Conservation (phyloP, 2,329 filamentous ascomycete species). For the Microsporum canis region DNA sequence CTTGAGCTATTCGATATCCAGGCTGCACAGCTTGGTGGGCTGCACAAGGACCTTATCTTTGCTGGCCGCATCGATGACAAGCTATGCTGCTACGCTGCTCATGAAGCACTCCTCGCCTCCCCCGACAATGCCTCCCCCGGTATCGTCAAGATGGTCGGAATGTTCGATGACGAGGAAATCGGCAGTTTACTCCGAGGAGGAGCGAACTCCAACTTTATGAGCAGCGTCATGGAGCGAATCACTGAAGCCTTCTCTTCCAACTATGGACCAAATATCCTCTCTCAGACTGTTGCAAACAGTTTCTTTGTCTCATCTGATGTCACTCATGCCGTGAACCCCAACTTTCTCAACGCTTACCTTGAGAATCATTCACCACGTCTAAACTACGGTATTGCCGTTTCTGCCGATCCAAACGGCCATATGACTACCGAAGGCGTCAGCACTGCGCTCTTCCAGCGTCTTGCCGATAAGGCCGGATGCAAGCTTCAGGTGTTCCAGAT, state of each 20-base stretch:
- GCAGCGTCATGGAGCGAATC: conserved; percentile 66
- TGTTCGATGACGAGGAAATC: conserved; percentile 96
- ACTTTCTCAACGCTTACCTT: conserved; percentile 76
- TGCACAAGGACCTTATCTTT: conserved; percentile 90
- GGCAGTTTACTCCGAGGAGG: conserved; percentile 84
- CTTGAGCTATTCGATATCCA: conserved; percentile 89
- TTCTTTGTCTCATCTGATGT: conserved; percentile 92
- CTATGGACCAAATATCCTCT: conserved; percentile 48
- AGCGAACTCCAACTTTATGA: conserved; percentile 78
- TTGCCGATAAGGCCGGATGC: conserved; percentile 61
- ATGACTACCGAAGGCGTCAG: conserved; percentile 92
- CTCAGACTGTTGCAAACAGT: conserved; percentile 77
- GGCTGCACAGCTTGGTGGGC: conserved; percentile 67
- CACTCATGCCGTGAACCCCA: conserved; percentile 86
- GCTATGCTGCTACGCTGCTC: conserved; percentile 85
- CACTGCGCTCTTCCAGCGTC: conserved; percentile 63
- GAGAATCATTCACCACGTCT: conserved; percentile 75
- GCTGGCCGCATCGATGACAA: conserved; percentile 95
- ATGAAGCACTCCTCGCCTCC: conserved; percentile 68
- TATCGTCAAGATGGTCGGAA: conserved; percentile 79
- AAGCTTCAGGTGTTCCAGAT: conserved; percentile 87
- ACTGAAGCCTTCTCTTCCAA: conserved; percentile 49
- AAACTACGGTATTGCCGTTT: conserved; percentile 75
- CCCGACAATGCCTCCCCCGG: conserved; percentile 41
- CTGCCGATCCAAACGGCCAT: conserved; percentile 77